Percentiles rank a stretch among this genome's conserved stretches.
Conservation (phyloP, 2,329 filamentous ascomycete genomes). For the Huntiella bhutanensis region DNA sequence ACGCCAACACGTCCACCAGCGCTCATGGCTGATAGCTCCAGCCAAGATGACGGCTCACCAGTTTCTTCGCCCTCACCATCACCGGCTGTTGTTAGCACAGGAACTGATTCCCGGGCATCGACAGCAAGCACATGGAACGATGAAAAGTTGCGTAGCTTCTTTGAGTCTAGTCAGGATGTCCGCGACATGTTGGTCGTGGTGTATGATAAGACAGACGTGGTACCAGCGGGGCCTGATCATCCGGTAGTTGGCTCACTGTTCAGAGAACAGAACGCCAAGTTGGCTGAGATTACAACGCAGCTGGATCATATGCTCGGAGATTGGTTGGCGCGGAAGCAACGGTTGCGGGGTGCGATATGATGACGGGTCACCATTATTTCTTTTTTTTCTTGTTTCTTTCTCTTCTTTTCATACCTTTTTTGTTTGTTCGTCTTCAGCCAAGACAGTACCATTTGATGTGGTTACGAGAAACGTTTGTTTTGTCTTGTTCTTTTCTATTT, state of each 20-base stretch:
- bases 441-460: neutral
- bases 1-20: conserved; percentile 38
- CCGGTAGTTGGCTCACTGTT: conserved; percentile 67
- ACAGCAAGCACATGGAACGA: conserved; percentile 63
- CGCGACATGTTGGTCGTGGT: conserved; percentile 80
- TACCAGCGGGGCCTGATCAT: conserved; percentile 64
- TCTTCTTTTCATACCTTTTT: neutral
- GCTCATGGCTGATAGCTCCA: conserved; percentile 52
- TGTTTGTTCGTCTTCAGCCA: neutral
- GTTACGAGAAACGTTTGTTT: neutral
- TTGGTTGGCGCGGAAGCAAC: conserved; percentile 56
- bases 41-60: conserved; percentile 41
- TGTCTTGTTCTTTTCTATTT: neutral
- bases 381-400: neutral
- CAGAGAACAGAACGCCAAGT: conserved; percentile 65
- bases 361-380: neutral
- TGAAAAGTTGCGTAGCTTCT: conserved; percentile 64
- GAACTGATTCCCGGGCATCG: conserved; percentile 16
- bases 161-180: conserved; percentile 66
- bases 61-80: conserved; percentile 47
- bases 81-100: conserved; percentile 5
- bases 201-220: conserved; percentile 73
- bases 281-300: conserved; percentile 75
- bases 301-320: conserved; percentile 73
- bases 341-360: conserved; percentile 30